These are phyloP conservation scores for Volvox reticuliferus DNA, from an alignment of 139 green algal genomes.

Conservation along the genomic window DNA sequence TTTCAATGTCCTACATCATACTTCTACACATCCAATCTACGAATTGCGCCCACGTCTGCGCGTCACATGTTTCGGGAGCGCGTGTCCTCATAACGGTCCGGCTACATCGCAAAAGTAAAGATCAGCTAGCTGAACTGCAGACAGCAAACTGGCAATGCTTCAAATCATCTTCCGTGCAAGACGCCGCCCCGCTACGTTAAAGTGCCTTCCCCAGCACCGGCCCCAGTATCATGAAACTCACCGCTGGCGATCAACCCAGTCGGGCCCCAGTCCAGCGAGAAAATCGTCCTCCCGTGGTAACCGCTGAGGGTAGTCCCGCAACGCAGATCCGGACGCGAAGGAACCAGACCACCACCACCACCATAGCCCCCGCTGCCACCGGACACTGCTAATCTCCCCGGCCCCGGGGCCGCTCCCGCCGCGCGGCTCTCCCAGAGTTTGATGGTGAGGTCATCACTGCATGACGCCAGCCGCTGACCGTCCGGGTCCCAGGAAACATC, in stretches of 20 bases:
- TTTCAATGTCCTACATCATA: too few relatives aligned
- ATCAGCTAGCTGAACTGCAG: too few relatives aligned
- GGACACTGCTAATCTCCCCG: neutral
- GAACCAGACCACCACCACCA: neutral
- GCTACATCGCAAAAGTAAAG: too few relatives aligned
- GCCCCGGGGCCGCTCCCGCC: neutral
- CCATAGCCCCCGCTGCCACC: neutral
- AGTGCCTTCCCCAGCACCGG: too few relatives aligned
- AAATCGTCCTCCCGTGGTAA: slow-evolving; percentile 85
- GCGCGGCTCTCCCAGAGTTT: slow-evolving; percentile 68
- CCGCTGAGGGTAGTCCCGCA: slow-evolving; percentile 73
- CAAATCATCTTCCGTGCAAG: too few relatives aligned
- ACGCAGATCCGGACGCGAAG: slow-evolving; percentile 26
- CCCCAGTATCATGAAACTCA: slow-evolving; percentile 11
- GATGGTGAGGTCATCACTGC: slow-evolving; percentile 88
- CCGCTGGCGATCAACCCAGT: slow-evolving; percentile 76
- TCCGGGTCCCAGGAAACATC: slow-evolving; percentile 75
- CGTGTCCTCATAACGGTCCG: too few relatives aligned
- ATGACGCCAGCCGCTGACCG: slow-evolving; percentile 84
- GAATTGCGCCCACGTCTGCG: too few relatives aligned
- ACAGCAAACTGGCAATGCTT: too few relatives aligned
- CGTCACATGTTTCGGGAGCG: too few relatives aligned
- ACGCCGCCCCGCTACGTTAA: too few relatives aligned
- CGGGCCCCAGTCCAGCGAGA: slow-evolving; percentile 81
- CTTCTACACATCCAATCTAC: too few relatives aligned